Conservation (phyloP, 73 alveolate species). For the Urostyla sp. region DNA sequence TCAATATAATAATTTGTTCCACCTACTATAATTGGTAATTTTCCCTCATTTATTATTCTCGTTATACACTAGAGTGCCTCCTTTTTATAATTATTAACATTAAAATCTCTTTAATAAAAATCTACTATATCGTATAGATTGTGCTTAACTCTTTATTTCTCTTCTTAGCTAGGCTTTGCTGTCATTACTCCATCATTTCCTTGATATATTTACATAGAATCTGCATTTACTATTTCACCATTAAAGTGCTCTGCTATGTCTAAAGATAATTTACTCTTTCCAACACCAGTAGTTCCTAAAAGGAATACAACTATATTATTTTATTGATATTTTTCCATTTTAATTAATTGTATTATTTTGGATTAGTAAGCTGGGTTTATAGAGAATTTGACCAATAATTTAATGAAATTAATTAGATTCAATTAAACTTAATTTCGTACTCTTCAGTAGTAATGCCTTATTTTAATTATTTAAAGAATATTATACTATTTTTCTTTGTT, state of each 20-base stretch:
- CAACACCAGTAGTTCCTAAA: conserved; percentile 92
- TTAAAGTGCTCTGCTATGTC: conserved; percentile 75
- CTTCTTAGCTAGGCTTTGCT: conserved; percentile 85
- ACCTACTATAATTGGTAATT: conserved; percentile 75
- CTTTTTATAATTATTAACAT: conserved; percentile 54
- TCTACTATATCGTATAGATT: conserved; percentile 75
- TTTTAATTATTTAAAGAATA: too few species aligned
- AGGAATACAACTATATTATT: conserved; percentile 60
- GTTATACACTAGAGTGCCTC: conserved; percentile 9
- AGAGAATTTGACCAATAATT: too few species aligned
- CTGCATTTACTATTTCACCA: conserved; percentile 88
- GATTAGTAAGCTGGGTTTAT: too few species aligned
- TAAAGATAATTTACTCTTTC: conserved; percentile 82
- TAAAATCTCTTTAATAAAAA: conserved; percentile 59
- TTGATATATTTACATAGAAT: conserved; percentile 84
- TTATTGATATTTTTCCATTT: background rate
- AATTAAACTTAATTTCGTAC: too few species aligned
- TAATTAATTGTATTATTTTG: too few species aligned
- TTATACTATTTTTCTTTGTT: too few species aligned
- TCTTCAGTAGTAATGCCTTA: too few species aligned
- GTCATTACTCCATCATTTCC: conserved; percentile 83
- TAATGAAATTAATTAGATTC: too few species aligned
- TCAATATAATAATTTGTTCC: conserved; percentile 90
- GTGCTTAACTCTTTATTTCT: conserved; percentile 53
- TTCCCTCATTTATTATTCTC: conserved; percentile 47